Evolutionary conservation across 176 grass and related monocot genomes (phyloP).

Genomic region (Juncus inflexus): DNA sequence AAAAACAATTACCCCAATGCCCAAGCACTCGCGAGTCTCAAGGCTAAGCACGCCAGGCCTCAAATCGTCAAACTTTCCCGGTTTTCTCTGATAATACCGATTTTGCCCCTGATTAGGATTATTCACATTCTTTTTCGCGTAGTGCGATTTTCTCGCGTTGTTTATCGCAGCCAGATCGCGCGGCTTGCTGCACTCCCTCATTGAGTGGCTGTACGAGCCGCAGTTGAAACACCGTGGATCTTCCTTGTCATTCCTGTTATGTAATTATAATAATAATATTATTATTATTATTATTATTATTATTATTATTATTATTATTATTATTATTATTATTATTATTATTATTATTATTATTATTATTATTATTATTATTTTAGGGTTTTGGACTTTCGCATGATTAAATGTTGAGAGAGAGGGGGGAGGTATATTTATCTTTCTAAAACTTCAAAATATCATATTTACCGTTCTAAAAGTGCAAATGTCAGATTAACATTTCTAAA

Average conservation of each 20-base stretch:
- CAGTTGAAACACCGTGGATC: conserved; percentile 97
- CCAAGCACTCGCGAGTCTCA: conserved; percentile 92
- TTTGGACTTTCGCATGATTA: not conserved
- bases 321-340: too few species aligned
- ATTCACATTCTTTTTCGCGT: conserved; percentile 55
- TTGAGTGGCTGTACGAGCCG: conserved; percentile 80
- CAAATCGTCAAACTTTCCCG: conserved; percentile 89
- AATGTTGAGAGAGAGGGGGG: too few species aligned
- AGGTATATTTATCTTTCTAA: too few species aligned
- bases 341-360: too few species aligned
- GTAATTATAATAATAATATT: conserved; percentile 18
- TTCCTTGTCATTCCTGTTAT: conserved; percentile 51
- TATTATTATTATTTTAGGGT: too few species aligned
- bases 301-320: too few species aligned
- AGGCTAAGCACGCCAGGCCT: conserved; percentile 73
- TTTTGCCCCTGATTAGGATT: conserved; percentile 54
- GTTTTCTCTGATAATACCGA: conserved; percentile 76
- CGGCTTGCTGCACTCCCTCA: conserved; percentile 86
- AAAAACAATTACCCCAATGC: conserved; percentile 63
- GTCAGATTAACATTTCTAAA: too few species aligned
- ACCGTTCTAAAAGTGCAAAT: too few species aligned
- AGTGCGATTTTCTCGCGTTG: conserved; percentile 77
- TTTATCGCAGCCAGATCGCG: conserved; percentile 77
- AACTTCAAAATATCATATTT: too few species aligned
- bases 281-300: too few species aligned